Conservation (phyloP, 495 filamentous ascomycete genomes). For the Tirmania nivea region DNA sequence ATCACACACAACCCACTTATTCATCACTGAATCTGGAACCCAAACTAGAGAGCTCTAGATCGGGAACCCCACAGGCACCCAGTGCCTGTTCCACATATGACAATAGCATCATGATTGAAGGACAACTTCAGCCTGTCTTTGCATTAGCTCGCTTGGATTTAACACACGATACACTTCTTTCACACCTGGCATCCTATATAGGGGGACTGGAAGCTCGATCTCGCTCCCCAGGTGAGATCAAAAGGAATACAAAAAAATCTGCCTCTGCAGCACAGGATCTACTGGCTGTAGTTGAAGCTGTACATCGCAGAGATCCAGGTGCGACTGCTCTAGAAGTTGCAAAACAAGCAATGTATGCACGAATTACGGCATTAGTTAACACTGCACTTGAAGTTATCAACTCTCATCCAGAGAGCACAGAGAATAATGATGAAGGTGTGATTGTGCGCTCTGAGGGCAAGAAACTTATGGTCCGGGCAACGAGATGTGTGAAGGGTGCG, state of each 20-base stretch:
- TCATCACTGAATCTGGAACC: not conserved
- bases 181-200: slow-evolving; percentile 75
- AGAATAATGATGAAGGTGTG: slow-evolving; percentile 35
- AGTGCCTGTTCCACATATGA: not conserved
- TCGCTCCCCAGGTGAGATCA: slow-evolving; percentile 63
- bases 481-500: slow-evolving; percentile 69
- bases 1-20: not conserved
- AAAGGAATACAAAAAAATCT: slow-evolving; percentile 53
- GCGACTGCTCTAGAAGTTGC: slow-evolving; percentile 43
- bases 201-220: slow-evolving; percentile 57
- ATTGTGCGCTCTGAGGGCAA: slow-evolving; percentile 65
- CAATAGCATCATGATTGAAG: not conserved
- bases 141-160: slow-evolving; percentile 36
- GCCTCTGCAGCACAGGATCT: slow-evolving; percentile 59
- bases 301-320: slow-evolving; percentile 53
- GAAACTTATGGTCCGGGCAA: slow-evolving; percentile 58
- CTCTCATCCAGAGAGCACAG: slow-evolving; percentile 35
- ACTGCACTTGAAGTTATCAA: slow-evolving; percentile 58
- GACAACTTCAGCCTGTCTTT: slow-evolving; percentile 5
- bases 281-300: slow-evolving; percentile 57
- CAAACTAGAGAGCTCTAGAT: not conserved
- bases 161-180: slow-evolving; percentile 70
- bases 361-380: slow-evolving; percentile 54
- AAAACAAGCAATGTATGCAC: slow-evolving; percentile 56
- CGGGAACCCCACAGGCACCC: not conserved